Base-by-base conservation (phyloP, 2,329 filamentous ascomycete genomes). In the Diplodia corticola region DNA sequence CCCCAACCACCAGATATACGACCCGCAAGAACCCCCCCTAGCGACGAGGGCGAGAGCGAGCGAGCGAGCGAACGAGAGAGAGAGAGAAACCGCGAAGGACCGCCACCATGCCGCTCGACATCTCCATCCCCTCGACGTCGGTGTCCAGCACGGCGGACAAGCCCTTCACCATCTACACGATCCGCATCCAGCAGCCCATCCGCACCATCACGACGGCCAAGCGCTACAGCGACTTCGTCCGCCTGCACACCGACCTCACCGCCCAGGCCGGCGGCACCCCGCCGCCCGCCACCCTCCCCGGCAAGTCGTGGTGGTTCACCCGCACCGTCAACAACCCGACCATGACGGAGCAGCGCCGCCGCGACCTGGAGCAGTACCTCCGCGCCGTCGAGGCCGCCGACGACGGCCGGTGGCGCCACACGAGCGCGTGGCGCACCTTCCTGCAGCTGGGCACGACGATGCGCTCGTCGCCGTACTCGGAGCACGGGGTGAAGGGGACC, bases 291-390 rank as follows among this genome's bases (percentile, higher is more conserved):
- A 80, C 89, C 0, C 82, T 94, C 1, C 91, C 91, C 1, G 80
- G 80, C 15, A 95, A 95, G 75, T 88, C 88, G 54, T 95, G 91
- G 91, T 95, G 91, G 91, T 86, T 94, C 74, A 86, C 89, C 17
- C 73, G 76, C 68, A 67, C 65, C 28, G 82, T 91, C 63, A 86
- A 84, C 65, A 91, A 88, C 9, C 83, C 89, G 22, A 86, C 89
- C 57, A 84, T 92, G 51, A 89, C 91, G 28, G 89, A 91, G 74
- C 80, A 87, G 69, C 88, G 91, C n/a, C 87, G 91, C 50, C 73
- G 78, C 13, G 88, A 83, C 0, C 83, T 95, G 10, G 90, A 94
- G 75, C 78, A 80, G 51, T 95, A 94, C 77, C 82, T 95, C 3
- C 85, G 86, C 60, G 85, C 86, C 46, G 90, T 95, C 67, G 89